Evolutionary conservation across 1,284 basidiomycete species (phyloP), one percentile per base, ranked within the genome.

Genomic region (Vanrija sp.): DNA sequence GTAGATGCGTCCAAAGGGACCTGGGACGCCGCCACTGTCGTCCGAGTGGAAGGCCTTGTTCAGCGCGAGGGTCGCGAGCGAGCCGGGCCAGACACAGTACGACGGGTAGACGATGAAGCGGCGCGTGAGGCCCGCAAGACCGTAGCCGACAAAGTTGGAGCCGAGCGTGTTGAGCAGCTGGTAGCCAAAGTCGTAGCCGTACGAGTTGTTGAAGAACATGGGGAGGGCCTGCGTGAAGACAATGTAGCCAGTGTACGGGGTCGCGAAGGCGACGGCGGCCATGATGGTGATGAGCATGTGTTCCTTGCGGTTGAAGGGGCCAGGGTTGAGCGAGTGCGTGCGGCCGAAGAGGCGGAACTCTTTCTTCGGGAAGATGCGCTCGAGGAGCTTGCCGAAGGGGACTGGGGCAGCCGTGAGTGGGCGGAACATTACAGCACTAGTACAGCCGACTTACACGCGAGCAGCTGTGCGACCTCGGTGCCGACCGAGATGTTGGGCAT

Each of bases 291-390:
- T 69, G 15, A 69, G 49, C 64, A 68, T 71, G 63, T 73, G 71
- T 56, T 73, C 71, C 63, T 73, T 73, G 38, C 54, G 42, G 79
- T 81, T 81, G 74, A 83, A 84, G 0, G 78, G 80, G 3, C 83
- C 83, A 1, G 71, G 79, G 59, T 71, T 71, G 25, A 64, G 48
- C 14, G 49, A 34, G 12, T 34, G 12, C 28, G 46, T 23, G 7
- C 21, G 4, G 7, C 70, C 70, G 29, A 65, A 66, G 23, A 46
- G n/a, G 42, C 26, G 44, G 43, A 52, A 54, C 52, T 23, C 5
- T 0, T 23, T 28, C 1, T 16, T 46, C 18, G 58, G 58, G 9
- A 60, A 43, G 42, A 46, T 26, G 10, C 12, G 9, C 12, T 34
- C 58, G 38, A 64, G 47, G 23, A 62, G 42, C 40, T 51, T 59